Evolutionary conservation across 2,329 filamentous ascomycete genomes (phyloP), one percentile per base, ranked within the genome.

Genomic region (Ophiostoma australiae): DNA sequence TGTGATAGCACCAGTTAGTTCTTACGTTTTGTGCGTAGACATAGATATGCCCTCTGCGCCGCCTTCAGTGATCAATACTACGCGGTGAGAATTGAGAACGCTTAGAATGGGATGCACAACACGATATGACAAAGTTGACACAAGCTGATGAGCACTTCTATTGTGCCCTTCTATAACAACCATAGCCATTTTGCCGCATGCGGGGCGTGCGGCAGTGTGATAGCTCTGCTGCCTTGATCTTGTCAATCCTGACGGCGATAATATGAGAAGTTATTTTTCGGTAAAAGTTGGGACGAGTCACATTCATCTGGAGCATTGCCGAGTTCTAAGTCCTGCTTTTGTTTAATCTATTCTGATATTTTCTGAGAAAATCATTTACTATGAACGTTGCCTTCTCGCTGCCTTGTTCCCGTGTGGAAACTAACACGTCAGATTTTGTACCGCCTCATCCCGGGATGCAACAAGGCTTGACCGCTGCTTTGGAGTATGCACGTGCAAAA

Each of bases 381-480:
- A 7, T 44, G 13, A 44, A 2, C 20, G 4, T 20, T n/a, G 44
- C 20, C 20, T 10, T n/a, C 7, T n/a, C 44, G 17, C 44, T 48
- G 44, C 44, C 44, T 48, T 48, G 44, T 48, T 48, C 17, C 7
- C 44, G 20, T 48, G 44, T 48, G 44, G 23, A 58, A 31, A 58
- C 17, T 15, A 58, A 58, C 52, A 58, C 4, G 52, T 58, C 52
- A 58, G 27, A 58, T 27, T 58, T 13, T 27, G 52, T 58, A 8
- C 52, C 52, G 52, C n/a, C 52, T 58, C 52, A 27, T 15, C 23
- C 52, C 11, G 6, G 23, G 23, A 58, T 58, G 52, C 23, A 58
- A 31, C n/a, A 27, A 27, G n/a, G 52, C 52, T 58, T 58, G 52
- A 58, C 52, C 52, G 52, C 52, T 58, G 52, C 7, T 58, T 58